Evolutionary conservation across 495 filamentous ascomycete genomes (phyloP).

Genomic region (Ramalina peruviana): DNA sequence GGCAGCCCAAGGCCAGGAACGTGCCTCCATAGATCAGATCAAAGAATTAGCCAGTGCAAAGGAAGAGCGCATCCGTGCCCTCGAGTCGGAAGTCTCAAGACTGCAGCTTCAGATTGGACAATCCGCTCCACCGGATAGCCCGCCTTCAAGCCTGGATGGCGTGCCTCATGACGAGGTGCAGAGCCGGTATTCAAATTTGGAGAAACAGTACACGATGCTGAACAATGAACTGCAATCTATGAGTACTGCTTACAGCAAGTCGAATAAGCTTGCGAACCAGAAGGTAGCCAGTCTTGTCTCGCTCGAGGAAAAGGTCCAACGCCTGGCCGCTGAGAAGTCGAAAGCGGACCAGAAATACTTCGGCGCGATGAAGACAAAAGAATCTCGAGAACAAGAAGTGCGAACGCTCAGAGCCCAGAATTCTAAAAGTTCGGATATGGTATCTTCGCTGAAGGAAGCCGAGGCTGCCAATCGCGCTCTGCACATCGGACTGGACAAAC

Average conservation of each 20-base stretch:
- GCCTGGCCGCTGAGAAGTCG: conserved; percentile 71
- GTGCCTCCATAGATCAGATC: conserved; percentile 48
- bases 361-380: conserved; percentile 82
- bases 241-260: conserved; percentile 75
- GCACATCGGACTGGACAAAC: conserved; percentile 78
- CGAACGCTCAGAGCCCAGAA: conserved; percentile 67
- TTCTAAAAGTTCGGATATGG: conserved; percentile 81
- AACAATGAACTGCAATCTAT: conserved; percentile 76
- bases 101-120: conserved; percentile 37
- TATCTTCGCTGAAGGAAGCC: conserved; percentile 80
- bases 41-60: conserved; percentile 66
- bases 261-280: conserved; percentile 65
- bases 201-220: conserved; percentile 67
- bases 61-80: conserved; percentile 56
- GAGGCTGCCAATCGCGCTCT: conserved; percentile 47
- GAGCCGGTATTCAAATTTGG: conserved; percentile 53
- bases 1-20: conserved; percentile 62
- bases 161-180: conserved; percentile 55
- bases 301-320: conserved; percentile 64
- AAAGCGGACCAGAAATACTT: conserved; percentile 99
- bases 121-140: conserved; percentile 27
- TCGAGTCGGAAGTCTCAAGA: conserved; percentile 71
- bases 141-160: conserved; percentile 31
- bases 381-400: conserved; percentile 63
- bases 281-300: conserved; percentile 64